Evolutionary conservation across 768 basidiomycete genomes (phyloP), one percentile per base, ranked within the genome.

Genomic region (Termitomyces eurrhizus): DNA sequence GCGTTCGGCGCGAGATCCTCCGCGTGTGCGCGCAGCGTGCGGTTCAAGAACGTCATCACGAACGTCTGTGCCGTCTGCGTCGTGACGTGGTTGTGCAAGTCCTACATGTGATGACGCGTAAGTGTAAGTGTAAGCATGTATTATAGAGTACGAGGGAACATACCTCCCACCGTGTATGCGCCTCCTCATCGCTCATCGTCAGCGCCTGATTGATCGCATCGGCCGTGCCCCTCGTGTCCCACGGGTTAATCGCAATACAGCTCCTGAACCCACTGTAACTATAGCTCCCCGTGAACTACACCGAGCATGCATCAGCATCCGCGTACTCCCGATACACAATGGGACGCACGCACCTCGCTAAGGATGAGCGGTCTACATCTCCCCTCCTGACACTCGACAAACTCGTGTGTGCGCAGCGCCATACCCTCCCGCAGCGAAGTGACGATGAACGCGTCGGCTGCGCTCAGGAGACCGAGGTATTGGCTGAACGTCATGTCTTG

Each of bases 11-110:
- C 70, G 60, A 78, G 77, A 50, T 69, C 69, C 62, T 92, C 90
- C 11, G 84, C 82, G 68, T 90, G 81, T 36, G 88, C 85, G 51
- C 90, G 87, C 32, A 92, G 68, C 66, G 84, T 86, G 16, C 92
- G 83, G 6, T 82, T 87, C 63, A 93, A 82, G 83, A 93, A 93
- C 4, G 85, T 82, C 3, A 80, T 89, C 45, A 88, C 87, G 70
- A 93, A 95, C 0, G 88, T 80, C 67, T 95, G 93, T 0, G 93
- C 92, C 0, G 89, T 93, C 69, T 95, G 93, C 0, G 90, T 90
- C 13, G 85, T 85, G 54, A 95, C 93, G 64, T 95, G 93, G 62
- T 83, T 85, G 70, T 94, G 90, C 0, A 95, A 77, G 60, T 95
- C 93, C 79, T 82, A 48, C 42, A 54, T 49, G 5, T 9, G 37